Evolutionary conservation across 1,139 yeast genomes (phyloP).

Genomic region (Pichia sp.): DNA sequence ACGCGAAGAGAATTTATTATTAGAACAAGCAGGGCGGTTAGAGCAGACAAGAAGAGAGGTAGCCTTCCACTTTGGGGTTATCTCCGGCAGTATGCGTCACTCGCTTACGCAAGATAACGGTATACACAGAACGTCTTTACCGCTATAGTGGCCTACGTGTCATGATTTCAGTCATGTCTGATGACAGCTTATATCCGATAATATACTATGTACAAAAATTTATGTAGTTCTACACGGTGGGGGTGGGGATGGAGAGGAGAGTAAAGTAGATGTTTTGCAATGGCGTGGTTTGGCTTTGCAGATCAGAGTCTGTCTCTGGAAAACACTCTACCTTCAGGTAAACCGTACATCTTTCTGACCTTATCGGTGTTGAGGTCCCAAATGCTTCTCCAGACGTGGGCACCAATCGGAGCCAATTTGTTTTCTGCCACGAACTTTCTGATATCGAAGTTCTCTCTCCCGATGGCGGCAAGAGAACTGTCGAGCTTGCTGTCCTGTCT

Average conservation of each 20-base stretch:
- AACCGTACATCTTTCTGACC: slow-evolving; percentile 67
- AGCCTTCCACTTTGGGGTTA: too few species aligned
- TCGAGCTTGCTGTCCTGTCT: slow-evolving; percentile 47
- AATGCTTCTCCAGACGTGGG: slow-evolving; percentile 83
- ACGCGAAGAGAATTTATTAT: too few species aligned
- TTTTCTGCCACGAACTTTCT: slow-evolving; percentile 57
- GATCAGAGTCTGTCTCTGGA: slow-evolving; percentile 43
- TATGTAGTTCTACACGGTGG: background rate
- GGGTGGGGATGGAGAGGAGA: background rate
- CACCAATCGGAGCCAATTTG: slow-evolving; percentile 73
- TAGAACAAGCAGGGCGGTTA: too few species aligned
- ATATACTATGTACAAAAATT: background rate
- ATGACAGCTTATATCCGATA: background rate
- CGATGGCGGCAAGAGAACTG: slow-evolving; percentile 25
- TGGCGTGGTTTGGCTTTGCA: background rate
- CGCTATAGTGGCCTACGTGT: background rate
- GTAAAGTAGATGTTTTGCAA: too few species aligned
- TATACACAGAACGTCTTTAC: too few species aligned
- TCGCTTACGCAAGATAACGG: too few species aligned
- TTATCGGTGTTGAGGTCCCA: slow-evolving; percentile 73
- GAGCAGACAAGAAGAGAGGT: too few species aligned
- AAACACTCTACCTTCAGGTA: slow-evolving; percentile 72
- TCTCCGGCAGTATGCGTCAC: too few species aligned
- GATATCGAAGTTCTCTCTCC: slow-evolving; percentile 59
- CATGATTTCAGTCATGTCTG: background rate